These are phyloP conservation scores for Trametes pubescens DNA, from an alignment of 1,284 basidiomycete genomes.

Conservation along the genomic window DNA sequence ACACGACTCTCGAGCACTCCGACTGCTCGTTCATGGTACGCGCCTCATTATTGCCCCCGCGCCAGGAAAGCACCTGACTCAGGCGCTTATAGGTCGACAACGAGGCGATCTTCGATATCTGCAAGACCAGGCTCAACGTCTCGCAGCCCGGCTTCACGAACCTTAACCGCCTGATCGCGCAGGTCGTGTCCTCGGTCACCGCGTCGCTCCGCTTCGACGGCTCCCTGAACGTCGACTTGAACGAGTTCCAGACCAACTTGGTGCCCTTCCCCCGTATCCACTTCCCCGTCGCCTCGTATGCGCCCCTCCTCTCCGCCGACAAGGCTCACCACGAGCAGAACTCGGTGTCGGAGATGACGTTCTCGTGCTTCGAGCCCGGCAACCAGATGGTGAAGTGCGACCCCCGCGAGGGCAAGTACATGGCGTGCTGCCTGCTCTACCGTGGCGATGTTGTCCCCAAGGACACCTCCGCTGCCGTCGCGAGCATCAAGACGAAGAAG, in stretches of 20 bases:
- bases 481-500: slow-evolving; percentile 95
- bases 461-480: slow-evolving; percentile 94
- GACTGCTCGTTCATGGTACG: slow-evolving; percentile 97
- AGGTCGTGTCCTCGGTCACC: slow-evolving; percentile 98
- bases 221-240: slow-evolving; percentile 97
- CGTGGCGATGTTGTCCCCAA: slow-evolving; percentile 98
- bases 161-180: slow-evolving; percentile 96
- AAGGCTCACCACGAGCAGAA: slow-evolving; percentile 97
- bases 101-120: slow-evolving; percentile 99
- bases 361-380: slow-evolving; percentile 96
- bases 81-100: slow-evolving; percentile 80
- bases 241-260: slow-evolving; percentile 99
- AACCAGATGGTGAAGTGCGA: slow-evolving; percentile 99
- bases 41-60: slow-evolving; percentile 2
- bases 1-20: slow-evolving; percentile 98
- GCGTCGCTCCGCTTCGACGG: slow-evolving; percentile 98
- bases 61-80: slow-evolving; percentile 5
- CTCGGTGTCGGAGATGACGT: slow-evolving; percentile 98
- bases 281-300: slow-evolving; percentile 97
- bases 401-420: slow-evolving; percentile 97
- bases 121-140: slow-evolving; percentile 94
- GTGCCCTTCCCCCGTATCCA: slow-evolving; percentile 99
- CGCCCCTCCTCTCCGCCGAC: slow-evolving; percentile 90
- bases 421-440: slow-evolving; percentile 90
- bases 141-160: slow-evolving; percentile 92